phyloP scores from a whole-genome alignment of 495 filamentous ascomycete species.

The Aspergillus nidulans region DNA sequence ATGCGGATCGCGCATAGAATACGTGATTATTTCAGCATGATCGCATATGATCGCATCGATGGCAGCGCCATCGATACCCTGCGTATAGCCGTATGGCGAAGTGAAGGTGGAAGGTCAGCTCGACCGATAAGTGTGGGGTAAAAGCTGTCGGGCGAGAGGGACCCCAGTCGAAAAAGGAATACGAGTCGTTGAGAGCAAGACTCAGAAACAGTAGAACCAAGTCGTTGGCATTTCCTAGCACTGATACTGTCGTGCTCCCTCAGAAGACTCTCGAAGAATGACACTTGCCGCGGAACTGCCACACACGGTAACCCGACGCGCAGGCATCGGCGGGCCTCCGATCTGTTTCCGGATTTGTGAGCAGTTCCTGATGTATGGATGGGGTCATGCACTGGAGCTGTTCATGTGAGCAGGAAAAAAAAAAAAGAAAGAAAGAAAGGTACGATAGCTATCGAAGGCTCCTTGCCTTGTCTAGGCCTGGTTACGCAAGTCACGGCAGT shows the following conservation, averaged over 20 bases:
- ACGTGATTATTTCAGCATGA: too few species aligned
- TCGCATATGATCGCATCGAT: too few species aligned
- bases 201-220: too few species aligned
- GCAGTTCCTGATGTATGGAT: slow-evolving; percentile 12
- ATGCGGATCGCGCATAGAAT: too few species aligned
- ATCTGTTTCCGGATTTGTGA: slow-evolving; percentile 9
- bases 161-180: neutral
- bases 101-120: neutral
- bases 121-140: neutral
- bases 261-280: neutral
- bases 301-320: slow-evolving; percentile 36
- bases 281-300: slow-evolving; percentile 24
- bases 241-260: too few species aligned
- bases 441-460: neutral
- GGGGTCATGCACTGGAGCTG: slow-evolving; percentile 10
- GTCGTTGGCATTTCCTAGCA: too few species aligned
- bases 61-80: too few species aligned
- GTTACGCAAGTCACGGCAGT: slow-evolving; percentile 15
- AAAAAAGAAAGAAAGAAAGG: slow-evolving; percentile 28
- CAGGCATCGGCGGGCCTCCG: slow-evolving; percentile 1
- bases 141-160: neutral
- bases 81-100: too few species aligned
- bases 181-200: too few species aligned
- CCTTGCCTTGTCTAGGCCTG: neutral
- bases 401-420: slow-evolving; percentile 34